These are phyloP conservation scores for Fagus crenata DNA, from an alignment of 306 rosid genomes.

Conservation along the genomic window DNA sequence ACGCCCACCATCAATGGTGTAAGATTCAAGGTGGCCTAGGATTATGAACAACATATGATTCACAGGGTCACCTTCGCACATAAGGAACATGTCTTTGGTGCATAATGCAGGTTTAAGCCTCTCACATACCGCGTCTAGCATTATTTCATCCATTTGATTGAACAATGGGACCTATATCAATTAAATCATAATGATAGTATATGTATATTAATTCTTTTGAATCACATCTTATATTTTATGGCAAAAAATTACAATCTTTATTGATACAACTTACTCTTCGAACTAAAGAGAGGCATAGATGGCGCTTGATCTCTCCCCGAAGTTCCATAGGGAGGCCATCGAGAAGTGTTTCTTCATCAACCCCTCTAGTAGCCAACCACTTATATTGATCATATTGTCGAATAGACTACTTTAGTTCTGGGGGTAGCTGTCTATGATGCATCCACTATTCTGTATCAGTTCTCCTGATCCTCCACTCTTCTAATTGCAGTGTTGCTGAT, in stretches of 20 bases:
- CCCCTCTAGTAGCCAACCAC: slow-evolving; percentile 95
- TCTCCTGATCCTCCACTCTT: slow-evolving; percentile 93
- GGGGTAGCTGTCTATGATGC: slow-evolving; percentile 88
- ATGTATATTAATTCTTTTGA: too few species aligned
- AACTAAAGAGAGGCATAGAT: slow-evolving; percentile 87
- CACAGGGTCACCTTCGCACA: slow-evolving; percentile 90
- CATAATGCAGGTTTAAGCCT: slow-evolving; percentile 79
- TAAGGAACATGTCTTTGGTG: slow-evolving; percentile 73
- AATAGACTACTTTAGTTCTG: slow-evolving; percentile 61
- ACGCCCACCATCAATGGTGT: slow-evolving; percentile 91
- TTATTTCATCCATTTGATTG: slow-evolving; percentile 94
- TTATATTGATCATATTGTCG: slow-evolving; percentile 82
- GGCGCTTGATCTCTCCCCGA: slow-evolving; percentile 88
- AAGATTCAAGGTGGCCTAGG: slow-evolving; percentile 86
- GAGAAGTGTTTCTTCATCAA: slow-evolving; percentile 80
- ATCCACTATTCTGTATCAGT: slow-evolving; percentile 96
- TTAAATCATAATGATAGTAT: too few species aligned
- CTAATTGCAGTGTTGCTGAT: slow-evolving; percentile 75
- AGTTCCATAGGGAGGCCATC: slow-evolving; percentile 79
- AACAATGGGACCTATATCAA: slow-evolving; percentile 67
- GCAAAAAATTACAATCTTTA: too few species aligned
- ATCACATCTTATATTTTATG: not conserved
- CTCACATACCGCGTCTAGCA: slow-evolving; percentile 93
- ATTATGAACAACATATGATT: slow-evolving; percentile 90
- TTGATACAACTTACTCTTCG: slow-evolving; percentile 56